A percentile compares a stretch with the other conserved stretches of the same genome.
Conservation (phyloP, 441 rosid species). For the Pelargonium fulgidum region DNA sequence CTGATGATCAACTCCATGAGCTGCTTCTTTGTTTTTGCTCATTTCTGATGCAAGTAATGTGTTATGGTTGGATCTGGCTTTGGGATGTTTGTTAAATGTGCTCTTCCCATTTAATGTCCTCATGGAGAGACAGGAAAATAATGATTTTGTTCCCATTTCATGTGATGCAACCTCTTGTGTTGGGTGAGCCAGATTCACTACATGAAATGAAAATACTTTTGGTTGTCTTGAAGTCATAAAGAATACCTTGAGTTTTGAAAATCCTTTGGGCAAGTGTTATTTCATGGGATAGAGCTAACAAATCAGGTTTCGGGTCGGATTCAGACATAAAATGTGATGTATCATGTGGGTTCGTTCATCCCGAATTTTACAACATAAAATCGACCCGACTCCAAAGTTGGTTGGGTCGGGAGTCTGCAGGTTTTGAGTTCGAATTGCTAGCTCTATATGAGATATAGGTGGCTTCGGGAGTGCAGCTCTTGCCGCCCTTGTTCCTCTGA, state of each 20-base stretch:
- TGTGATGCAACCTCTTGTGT: too few species aligned
- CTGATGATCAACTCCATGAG: slow-evolving; percentile 68
- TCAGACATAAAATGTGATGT: slow-evolving; percentile 43
- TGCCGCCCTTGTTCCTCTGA: too few species aligned
- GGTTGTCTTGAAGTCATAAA: too few species aligned
- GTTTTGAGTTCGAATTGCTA: too few species aligned
- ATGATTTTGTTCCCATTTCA: too few species aligned
- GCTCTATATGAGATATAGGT: too few species aligned
- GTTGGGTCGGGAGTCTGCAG: slow-evolving; percentile 47
- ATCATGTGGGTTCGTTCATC: slow-evolving; percentile 47
- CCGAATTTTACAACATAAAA: slow-evolving; percentile 46
- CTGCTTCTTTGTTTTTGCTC: slow-evolving; percentile 36
- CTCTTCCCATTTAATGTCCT: slow-evolving; percentile 56
- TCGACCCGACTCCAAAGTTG: slow-evolving; percentile 63
- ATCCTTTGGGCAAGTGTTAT: slow-evolving; percentile 32
- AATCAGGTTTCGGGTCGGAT: slow-evolving; percentile 31
- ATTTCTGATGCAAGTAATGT: slow-evolving; percentile 32
- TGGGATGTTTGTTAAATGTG: slow-evolving; percentile 51
- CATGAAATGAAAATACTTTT: too few species aligned
- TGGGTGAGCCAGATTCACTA: too few species aligned
- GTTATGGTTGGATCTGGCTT: slow-evolving; percentile 50
- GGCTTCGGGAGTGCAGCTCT: too few species aligned
- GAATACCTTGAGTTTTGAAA: too few species aligned
- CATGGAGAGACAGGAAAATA: slow-evolving; percentile 29
- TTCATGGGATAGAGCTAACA: slow-evolving; percentile 34